Evolutionary conservation across 225 moss, liverwort and hornwort species (phyloP).

Genomic region (Marchantia paleacea): DNA sequence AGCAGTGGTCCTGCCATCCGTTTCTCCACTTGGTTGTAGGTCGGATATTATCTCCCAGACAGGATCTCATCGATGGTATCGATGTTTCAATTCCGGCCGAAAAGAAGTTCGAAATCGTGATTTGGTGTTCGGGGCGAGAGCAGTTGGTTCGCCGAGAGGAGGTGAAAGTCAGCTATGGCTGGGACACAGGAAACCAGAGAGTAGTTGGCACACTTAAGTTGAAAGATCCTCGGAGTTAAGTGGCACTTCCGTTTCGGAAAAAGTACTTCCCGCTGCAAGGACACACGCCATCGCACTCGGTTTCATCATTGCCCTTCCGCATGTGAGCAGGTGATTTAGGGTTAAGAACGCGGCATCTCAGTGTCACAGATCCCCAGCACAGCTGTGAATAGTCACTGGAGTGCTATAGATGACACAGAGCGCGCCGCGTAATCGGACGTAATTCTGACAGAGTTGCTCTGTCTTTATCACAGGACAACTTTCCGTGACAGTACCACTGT

Average conservation of each 20-base stretch:
- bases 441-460: slow-evolving; percentile 15
- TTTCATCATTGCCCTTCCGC: slow-evolving; percentile 8
- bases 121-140: too few relatives aligned
- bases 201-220: not conserved
- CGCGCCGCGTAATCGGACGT: slow-evolving; percentile 14
- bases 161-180: too few relatives aligned
- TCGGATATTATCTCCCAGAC: too few relatives aligned
- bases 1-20: not conserved
- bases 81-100: too few relatives aligned
- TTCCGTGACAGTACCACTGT: slow-evolving; percentile 19
- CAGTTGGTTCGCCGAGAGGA: too few relatives aligned
- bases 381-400: slow-evolving; percentile 3
- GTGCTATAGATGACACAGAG: slow-evolving; percentile 11
- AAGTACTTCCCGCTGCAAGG: not conserved
- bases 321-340: slow-evolving; percentile 13
- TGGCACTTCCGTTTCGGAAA: not conserved
- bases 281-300: slow-evolving; percentile 9
- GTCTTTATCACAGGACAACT: slow-evolving; percentile 9
- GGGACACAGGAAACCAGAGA: not conserved
- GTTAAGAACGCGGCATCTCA: not conserved
- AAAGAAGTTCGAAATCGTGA: too few relatives aligned
- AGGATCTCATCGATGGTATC: too few relatives aligned
- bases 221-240: not conserved
- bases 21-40: too few relatives aligned
- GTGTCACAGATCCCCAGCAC: slow-evolving; percentile 2